Conservation (phyloP, 164 flowering plant genomes). For the Dillenia suffruticosa region DNA sequence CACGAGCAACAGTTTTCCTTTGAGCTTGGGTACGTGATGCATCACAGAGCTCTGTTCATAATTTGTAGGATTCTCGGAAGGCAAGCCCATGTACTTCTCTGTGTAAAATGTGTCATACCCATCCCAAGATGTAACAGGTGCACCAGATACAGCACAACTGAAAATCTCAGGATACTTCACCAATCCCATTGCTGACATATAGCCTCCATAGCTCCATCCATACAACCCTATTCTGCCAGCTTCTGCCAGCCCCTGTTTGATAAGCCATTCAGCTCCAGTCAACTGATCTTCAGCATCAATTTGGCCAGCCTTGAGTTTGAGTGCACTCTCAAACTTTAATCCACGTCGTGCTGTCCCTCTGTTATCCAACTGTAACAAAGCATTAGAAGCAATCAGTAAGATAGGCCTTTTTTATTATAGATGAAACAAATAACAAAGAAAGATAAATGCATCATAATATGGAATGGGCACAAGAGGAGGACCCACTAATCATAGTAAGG, state of each 20-base stretch:
- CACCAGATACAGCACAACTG: constrained; percentile 76
- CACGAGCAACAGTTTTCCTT: constrained; percentile 70
- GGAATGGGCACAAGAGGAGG: too few species aligned
- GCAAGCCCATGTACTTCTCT: constrained; percentile 93
- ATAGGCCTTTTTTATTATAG: not conserved
- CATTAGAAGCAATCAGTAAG: not conserved
- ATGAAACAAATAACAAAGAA: not conserved
- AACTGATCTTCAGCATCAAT: constrained; percentile 78
- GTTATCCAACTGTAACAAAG: constrained; percentile 68
- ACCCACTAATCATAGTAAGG: too few species aligned
- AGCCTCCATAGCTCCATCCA: constrained; percentile 99
- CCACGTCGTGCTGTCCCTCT: constrained; percentile 88
- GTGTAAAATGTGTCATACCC: constrained; percentile 96
- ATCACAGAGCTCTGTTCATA: constrained; percentile 63
- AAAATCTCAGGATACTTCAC: constrained; percentile 69
- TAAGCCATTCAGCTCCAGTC: constrained; percentile 87
- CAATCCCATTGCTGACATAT: constrained; percentile 70
- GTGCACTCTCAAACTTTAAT: constrained; percentile 70
- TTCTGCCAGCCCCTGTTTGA: constrained; percentile 68
- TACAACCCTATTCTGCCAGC: constrained; percentile 68
- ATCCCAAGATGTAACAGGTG: constrained; percentile 95
- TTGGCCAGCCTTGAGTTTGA: constrained; percentile 57
- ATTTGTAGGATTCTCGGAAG: constrained; percentile 37
- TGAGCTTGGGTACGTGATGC: constrained; percentile 61
- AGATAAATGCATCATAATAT: too few species aligned